A percentile compares a stretch with the other conserved stretches of the same genome.
Conservation (phyloP, 164 flowering plant species). For the Kingdonia uniflora region DNA sequence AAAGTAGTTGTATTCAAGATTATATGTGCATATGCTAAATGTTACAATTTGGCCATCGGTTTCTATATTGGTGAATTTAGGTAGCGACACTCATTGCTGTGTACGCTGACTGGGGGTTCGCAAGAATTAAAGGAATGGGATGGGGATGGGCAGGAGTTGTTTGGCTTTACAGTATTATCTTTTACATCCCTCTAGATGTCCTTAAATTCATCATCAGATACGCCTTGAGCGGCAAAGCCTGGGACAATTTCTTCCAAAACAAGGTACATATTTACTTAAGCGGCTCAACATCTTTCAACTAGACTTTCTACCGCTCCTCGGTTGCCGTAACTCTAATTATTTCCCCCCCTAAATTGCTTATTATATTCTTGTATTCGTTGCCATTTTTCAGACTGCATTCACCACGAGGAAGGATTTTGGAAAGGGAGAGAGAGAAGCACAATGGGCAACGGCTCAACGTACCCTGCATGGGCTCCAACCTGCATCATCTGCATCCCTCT, state of each 20-base stretch:
- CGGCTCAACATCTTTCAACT: background rate
- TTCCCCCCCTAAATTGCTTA: background rate
- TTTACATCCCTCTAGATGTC: conserved; percentile 29
- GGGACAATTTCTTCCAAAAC: conserved; percentile 28
- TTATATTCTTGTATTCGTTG: background rate
- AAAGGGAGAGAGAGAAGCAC: conserved; percentile 37
- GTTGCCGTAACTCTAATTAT: too few species aligned
- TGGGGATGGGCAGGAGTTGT: conserved; percentile 45
- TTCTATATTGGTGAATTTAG: conserved; percentile 5
- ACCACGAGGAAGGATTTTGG: conserved; percentile 35
- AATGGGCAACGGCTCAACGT: conserved; percentile 39
- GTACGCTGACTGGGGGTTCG: conserved; percentile 26
- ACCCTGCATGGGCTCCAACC: conserved; percentile 39
- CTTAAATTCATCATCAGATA: conserved; percentile 30
- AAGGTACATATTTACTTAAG: conserved; percentile 15
- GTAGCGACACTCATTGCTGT: conserved; percentile 21
- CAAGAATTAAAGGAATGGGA: conserved; percentile 27
- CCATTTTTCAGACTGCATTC: conserved; percentile 28
- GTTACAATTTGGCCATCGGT: too few species aligned
- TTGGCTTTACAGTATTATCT: conserved; percentile 28
- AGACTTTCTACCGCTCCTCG: too few species aligned
- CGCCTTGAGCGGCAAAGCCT: conserved; percentile 32
- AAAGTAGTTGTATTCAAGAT: background rate
- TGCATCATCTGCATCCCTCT: conserved; percentile 11
- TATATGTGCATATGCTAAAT: too few species aligned